Base-by-base conservation (phyloP, 371 early-diverging fungal genomes). In the Saksenaea oblongispora region DNA sequence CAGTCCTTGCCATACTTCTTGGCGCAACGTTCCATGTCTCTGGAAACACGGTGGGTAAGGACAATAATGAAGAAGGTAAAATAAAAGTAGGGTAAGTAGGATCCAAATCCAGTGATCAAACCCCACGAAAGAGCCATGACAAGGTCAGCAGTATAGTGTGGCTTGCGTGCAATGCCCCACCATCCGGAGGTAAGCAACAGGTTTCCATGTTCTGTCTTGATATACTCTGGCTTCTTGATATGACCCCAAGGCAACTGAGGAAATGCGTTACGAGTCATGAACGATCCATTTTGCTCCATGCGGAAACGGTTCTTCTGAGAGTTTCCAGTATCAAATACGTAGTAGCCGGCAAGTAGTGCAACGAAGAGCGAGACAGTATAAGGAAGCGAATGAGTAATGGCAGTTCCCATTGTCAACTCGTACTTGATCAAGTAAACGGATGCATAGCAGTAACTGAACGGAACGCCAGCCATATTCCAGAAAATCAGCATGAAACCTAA, bases 291-390 rank as follows among this genome's bases (percentile, higher is more conserved):
- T 36, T 88, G 89, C 67, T 91, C 82, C 73, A 88, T 92, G 61
- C 93, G 81, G 86, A 95, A 95, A 15, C 83, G 83, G 75, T 95
- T 91, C 85, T 95, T 95, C 80, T 95, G 87, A n/a, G 85, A 84
- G 74, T 95, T 95, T 75, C 91, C 86, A 27, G 85, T 84, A 58
- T 84, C 85, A 59, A 83, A 86, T 31, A 86, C 67, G 59, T 80
- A 84, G 59, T 86, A 86, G 18, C 69, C 81, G 51, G 54, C 36
- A n/a, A 83, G 56, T 34, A 84, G 71, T 18, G 70, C 41, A 18
- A 58, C 37, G 63, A 69, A 84, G 37, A 83, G 69, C 35, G 64
- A 71, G 37, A 73, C 59, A 3, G 82, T 83, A 64, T 74, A 83
- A 35, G 69, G 63, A 58, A 54, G 64, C 31, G 72, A 70, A 64